Conservation (phyloP, 495 filamentous ascomycete genomes). For the Tuber borchii region DNA sequence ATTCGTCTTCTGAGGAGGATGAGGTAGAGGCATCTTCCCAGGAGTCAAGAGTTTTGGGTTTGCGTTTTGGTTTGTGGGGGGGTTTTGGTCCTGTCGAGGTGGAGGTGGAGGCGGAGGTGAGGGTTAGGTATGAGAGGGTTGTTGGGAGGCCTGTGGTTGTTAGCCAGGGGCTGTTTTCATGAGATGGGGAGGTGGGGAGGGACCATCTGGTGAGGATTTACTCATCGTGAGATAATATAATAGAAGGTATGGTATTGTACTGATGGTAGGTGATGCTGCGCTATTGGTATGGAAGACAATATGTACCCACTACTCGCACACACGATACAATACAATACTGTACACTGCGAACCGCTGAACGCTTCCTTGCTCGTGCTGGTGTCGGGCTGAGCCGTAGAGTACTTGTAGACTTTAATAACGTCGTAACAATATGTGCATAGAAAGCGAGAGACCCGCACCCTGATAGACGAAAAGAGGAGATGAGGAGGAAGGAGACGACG, state of each 20-base stretch:
- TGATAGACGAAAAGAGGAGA: neutral
- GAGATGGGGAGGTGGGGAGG: neutral
- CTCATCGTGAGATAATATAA: slow-evolving; percentile 15
- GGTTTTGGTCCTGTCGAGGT: slow-evolving; percentile 8
- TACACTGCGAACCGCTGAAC: neutral
- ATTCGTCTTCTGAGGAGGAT: slow-evolving; percentile 22
- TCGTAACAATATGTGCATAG: neutral
- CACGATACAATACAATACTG: neutral
- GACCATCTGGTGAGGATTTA: slow-evolving; percentile 18
- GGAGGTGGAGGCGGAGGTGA: slow-evolving; percentile 7
- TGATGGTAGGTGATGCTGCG: too few relatives aligned
- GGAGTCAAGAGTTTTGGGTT: slow-evolving; percentile 59
- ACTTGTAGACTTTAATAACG: neutral
- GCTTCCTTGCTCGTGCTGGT: neutral
- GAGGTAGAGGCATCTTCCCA: slow-evolving; percentile 70
- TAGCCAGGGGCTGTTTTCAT: slow-evolving; percentile 3
- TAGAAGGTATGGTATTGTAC: neutral
- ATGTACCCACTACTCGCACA: neutral
- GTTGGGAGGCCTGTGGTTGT: slow-evolving; percentile 16
- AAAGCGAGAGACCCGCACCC: neutral
- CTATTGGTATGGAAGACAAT: neutral
- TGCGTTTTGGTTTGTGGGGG: slow-evolving; percentile 46
- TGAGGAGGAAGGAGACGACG: neutral
- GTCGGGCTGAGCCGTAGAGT: neutral
- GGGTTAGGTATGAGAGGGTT: neutral